Evolutionary conservation across 2,329 filamentous ascomycete species (phyloP).

Genomic region (Chrysosporium keratinophilum): DNA sequence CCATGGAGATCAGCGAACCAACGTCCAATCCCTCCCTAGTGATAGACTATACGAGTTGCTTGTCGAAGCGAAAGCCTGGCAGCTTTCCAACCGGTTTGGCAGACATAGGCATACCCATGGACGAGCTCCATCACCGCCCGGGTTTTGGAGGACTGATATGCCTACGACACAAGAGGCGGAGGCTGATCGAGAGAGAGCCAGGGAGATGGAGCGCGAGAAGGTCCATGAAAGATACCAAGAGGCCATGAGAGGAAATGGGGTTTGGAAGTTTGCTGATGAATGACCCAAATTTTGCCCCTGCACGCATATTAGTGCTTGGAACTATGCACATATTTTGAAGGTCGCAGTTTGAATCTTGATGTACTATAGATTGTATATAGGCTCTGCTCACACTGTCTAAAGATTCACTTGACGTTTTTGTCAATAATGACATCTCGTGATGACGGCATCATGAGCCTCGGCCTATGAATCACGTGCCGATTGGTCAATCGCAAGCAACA

Average conservation of each 20-base stretch:
- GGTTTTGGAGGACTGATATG: constrained; percentile 86
- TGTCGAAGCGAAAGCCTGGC: constrained; percentile 62
- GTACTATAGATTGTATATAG: neutral
- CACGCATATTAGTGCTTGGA: neutral
- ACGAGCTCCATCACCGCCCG: constrained; percentile 63
- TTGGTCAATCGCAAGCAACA: neutral
- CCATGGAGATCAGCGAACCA: constrained; percentile 37
- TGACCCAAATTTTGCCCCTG: constrained; percentile 22
- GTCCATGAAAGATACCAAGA: constrained; percentile 68
- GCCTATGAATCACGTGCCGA: neutral
- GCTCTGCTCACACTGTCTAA: neutral
- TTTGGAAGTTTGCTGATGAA: constrained; percentile 77
- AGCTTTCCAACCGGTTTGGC: constrained; percentile 64
- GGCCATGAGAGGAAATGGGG: constrained; percentile 64
- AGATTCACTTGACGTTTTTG: neutral
- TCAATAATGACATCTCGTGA: neutral
- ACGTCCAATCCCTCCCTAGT: constrained; percentile 41
- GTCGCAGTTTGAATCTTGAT: neutral
- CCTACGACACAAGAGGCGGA: constrained; percentile 73
- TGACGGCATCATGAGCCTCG: neutral
- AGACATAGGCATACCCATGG: constrained; percentile 67
- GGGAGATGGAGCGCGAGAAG: constrained; percentile 51
- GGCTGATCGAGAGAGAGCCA: constrained; percentile 54
- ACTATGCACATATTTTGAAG: neutral
- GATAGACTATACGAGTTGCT: constrained; percentile 57